phyloP scores from a whole-genome alignment of 2,329 filamentous ascomycete genomes.

The Pseudofabraea citricarpa region DNA sequence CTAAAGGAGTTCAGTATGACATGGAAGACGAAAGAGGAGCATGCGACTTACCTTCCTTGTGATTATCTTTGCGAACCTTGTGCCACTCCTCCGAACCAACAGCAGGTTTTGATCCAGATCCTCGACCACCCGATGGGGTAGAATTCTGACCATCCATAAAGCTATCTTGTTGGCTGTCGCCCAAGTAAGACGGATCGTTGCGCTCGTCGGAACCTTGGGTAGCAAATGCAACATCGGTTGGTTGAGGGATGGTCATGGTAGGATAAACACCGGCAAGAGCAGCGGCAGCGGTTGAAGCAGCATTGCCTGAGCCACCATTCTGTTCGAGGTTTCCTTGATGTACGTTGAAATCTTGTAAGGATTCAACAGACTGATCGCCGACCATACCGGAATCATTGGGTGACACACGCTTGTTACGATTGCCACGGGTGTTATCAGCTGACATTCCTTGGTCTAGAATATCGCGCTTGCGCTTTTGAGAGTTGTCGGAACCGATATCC shows the following conservation, averaged over 20 bases:
- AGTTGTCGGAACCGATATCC: conserved; percentile 17
- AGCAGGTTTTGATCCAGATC: conserved; percentile 60
- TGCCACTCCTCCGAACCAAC: conserved; percentile 99
- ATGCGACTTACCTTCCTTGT: conserved; percentile 80
- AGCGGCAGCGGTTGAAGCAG: conserved; percentile 56
- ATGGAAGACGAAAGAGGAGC: neutral
- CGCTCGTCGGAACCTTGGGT: conserved; percentile 35
- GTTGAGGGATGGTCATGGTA: conserved; percentile 51
- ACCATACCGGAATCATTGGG: conserved; percentile 22
- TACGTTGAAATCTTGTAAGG: conserved; percentile 31
- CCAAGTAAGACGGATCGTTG: conserved; percentile 34
- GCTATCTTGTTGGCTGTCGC: conserved; percentile 27
- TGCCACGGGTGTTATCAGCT: conserved; percentile 28
- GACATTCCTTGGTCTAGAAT: conserved; percentile 20
- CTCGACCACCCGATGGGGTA: conserved; percentile 26
- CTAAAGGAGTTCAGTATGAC: conserved; percentile 43
- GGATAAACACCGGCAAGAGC: conserved; percentile 34
- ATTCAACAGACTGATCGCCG: conserved; percentile 22
- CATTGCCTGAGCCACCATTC: conserved; percentile 45
- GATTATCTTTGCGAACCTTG: conserved; percentile 92
- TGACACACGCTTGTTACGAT: conserved; percentile 28
- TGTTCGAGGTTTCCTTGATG: conserved; percentile 40
- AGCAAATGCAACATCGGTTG: conserved; percentile 48
- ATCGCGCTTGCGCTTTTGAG: conserved; percentile 30
- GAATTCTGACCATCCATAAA: conserved; percentile 31